These are phyloP conservation scores for Lactarius sp. DNA, from an alignment of 768 basidiomycete genomes.

Conservation along the genomic window DNA sequence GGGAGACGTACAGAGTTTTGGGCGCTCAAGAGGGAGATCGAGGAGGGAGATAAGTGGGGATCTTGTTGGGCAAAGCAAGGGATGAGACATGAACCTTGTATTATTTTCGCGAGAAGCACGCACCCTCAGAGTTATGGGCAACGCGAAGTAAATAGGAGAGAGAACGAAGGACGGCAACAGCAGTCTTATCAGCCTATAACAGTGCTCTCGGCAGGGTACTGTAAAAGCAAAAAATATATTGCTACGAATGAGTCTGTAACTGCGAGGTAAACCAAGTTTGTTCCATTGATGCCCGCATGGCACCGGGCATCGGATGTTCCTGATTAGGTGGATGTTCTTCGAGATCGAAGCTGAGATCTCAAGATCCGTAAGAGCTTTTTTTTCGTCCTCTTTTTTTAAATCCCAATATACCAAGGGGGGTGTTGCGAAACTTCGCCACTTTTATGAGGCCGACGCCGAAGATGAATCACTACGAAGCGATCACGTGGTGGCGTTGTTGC, in stretches of 20 bases:
- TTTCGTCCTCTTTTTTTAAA: neutral
- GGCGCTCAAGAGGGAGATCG: constrained; percentile 24
- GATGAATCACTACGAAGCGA: constrained; percentile 9
- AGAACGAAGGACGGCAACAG: constrained; percentile 12
- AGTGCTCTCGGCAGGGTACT: constrained; percentile 13
- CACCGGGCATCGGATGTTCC: constrained; percentile 22
- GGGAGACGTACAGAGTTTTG: constrained; percentile 17
- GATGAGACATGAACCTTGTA: constrained; percentile 24
- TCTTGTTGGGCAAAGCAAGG: constrained; percentile 22
- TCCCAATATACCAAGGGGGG: neutral
- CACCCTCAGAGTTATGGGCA: constrained; percentile 17
- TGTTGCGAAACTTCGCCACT: constrained; percentile 5
- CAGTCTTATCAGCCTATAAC: constrained; percentile 23
- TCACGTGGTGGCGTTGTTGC: constrained; percentile 21
- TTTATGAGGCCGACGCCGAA: constrained; percentile 20
- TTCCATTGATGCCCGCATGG: constrained; percentile 17
- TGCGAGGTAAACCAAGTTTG: constrained; percentile 9
- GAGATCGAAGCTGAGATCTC: constrained; percentile 21
- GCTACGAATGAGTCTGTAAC: constrained; percentile 16
- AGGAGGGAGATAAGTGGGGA: constrained; percentile 23
- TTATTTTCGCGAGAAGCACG: constrained; percentile 23
- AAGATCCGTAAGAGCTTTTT: constrained; percentile 13
- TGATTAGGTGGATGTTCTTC: constrained; percentile 23
- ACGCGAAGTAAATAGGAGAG: constrained; percentile 12
- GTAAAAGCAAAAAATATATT: constrained; percentile 8